These are phyloP conservation scores for Solanum microdontum DNA, from an alignment of 257 asterid species.

Conservation along the genomic window DNA sequence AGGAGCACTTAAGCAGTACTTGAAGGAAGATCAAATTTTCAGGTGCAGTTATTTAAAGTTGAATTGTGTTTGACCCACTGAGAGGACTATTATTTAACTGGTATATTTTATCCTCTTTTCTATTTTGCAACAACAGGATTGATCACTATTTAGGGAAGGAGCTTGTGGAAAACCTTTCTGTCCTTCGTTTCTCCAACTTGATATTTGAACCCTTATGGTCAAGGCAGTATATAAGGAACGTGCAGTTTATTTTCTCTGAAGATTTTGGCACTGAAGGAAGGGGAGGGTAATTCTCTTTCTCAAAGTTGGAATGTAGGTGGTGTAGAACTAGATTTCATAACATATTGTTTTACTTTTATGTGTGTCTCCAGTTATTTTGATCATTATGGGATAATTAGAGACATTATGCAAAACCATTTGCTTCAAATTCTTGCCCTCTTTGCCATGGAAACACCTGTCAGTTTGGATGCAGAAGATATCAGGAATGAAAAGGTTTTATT, in stretches of 20 bases:
- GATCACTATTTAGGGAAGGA: constrained; percentile 99
- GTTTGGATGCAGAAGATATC: constrained; percentile 96
- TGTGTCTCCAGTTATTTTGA: constrained; percentile 65
- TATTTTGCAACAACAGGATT: constrained; percentile 41
- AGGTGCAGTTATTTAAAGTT: constrained; percentile 25
- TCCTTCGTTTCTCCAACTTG: constrained; percentile 88
- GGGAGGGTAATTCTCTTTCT: constrained; percentile 66
- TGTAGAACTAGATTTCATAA: background rate
- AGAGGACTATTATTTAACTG: background rate
- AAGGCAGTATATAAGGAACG: constrained; percentile 88
- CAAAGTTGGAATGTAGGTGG: background rate
- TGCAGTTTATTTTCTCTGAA: constrained; percentile 91
- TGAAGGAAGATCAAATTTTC: constrained; percentile 88
- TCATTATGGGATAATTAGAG: constrained; percentile 86
- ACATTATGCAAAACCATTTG: constrained; percentile 95
- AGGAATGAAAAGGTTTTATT: constrained; percentile 78
- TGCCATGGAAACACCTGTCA: constrained; percentile 99
- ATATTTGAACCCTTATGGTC: constrained; percentile 96
- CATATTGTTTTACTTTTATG: constrained; percentile 7
- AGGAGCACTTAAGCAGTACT: constrained; percentile 65
- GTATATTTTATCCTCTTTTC: background rate
- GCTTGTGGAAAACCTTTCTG: constrained; percentile 94
- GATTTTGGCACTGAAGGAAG: constrained; percentile 99
- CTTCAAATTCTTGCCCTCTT: constrained; percentile 93
- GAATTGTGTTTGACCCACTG: background rate